A percentile compares a stretch with the other conserved stretches of the same genome.
These are phyloP conservation scores for Plenodomus tracheiphilus DNA, from an alignment of 2,329 filamentous ascomycete species.

Conservation along the genomic window DNA sequence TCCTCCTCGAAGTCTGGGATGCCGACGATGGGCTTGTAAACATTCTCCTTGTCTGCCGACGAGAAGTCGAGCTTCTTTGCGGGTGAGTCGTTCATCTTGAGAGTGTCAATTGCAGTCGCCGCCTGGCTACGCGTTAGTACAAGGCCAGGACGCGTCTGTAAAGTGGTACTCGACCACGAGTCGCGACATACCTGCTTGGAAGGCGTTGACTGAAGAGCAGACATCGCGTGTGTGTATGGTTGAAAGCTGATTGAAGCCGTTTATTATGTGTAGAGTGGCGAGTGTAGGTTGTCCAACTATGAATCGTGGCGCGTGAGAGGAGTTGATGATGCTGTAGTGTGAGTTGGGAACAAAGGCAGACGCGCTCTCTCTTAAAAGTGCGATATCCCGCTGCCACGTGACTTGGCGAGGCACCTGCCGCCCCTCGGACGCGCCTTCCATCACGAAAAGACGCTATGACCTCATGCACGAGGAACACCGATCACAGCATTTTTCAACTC, in stretches of 20 bases:
- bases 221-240: conserved; percentile 59
- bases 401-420: conserved; percentile 12
- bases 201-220: conserved; percentile 69
- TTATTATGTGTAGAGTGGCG: conserved; percentile 12
- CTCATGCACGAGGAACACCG: conserved; percentile 15
- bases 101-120: conserved; percentile 79
- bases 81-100: conserved; percentile 88
- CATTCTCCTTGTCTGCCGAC: conserved; percentile 79
- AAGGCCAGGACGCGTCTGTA: conserved; percentile 16
- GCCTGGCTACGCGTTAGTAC: conserved; percentile 62
- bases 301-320: conserved; percentile 16
- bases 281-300: conserved; percentile 21
- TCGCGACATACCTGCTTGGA: conserved; percentile 67
- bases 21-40: conserved; percentile 60
- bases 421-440: conserved; percentile 19
- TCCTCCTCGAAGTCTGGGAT: conserved; percentile 51
- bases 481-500: conserved; percentile 7
- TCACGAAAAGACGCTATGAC: conserved; percentile 34
- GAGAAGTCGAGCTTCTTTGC: conserved; percentile 86
- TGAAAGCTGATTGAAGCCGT: conserved; percentile 14
- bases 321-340: conserved; percentile 31
- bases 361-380: conserved; percentile 30
- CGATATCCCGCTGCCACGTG: conserved; percentile 26
- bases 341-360: conserved; percentile 17
- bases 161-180: conserved; percentile 33